Conservation (phyloP, 768 basidiomycete genomes). For the Termitomyces sp. region DNA sequence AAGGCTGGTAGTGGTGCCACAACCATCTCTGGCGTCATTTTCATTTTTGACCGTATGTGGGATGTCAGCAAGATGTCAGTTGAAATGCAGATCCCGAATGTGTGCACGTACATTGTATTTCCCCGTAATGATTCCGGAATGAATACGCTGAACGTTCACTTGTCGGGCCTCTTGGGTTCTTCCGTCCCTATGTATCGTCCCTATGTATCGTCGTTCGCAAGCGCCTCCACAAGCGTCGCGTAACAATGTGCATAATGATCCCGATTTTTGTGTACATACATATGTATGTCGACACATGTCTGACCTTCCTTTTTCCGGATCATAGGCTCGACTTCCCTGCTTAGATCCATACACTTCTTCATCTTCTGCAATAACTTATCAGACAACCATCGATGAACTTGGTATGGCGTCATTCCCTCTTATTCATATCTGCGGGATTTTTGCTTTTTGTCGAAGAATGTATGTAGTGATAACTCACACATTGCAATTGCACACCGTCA, state of each 20-base stretch:
- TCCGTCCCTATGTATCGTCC: too few relatives aligned
- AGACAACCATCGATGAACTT: background rate
- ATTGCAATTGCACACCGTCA: background rate
- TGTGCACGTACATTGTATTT: background rate
- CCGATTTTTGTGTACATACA: background rate
- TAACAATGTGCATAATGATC: too few relatives aligned
- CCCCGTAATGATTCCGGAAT: background rate
- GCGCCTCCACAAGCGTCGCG: background rate
- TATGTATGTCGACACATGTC: background rate
- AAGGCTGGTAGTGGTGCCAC: constrained; percentile 20
- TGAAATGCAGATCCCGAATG: background rate
- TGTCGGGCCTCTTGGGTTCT: background rate
- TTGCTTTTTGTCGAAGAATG: background rate
- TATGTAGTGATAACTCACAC: background rate
- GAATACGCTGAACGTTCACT: too few relatives aligned
- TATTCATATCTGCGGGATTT: constrained; percentile 2
- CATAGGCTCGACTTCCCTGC: background rate
- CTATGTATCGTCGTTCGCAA: too few relatives aligned
- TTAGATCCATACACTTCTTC: background rate
- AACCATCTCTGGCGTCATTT: too few relatives aligned
- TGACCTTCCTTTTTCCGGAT: background rate
- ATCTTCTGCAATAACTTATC: background rate
- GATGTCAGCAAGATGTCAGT: too few relatives aligned
- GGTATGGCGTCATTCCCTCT: background rate
- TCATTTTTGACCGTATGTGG: background rate